These are phyloP conservation scores for Amauroascus verrucosus DNA, from an alignment of 2,329 filamentous ascomycete genomes.

Conservation along the genomic window DNA sequence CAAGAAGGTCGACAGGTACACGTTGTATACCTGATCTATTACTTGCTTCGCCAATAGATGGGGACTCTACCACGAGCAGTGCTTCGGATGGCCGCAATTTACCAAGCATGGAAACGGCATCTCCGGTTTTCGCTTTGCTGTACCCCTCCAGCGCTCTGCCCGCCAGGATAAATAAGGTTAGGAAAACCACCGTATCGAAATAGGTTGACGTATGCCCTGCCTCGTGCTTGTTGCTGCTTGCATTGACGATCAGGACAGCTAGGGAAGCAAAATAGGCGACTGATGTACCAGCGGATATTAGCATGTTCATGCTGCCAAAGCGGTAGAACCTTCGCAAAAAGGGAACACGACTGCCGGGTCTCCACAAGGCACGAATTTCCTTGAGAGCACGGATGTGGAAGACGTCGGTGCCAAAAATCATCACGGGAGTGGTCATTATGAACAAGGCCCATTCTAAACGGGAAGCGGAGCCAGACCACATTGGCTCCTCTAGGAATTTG, in stretches of 20 bases:
- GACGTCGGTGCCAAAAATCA: constrained; percentile 74
- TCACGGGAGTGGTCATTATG: constrained; percentile 72
- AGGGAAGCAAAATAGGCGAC: constrained; percentile 81
- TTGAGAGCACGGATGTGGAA: constrained; percentile 73
- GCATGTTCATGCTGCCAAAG: constrained; percentile 95
- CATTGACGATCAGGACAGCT: constrained; percentile 59
- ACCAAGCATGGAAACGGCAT: constrained; percentile 69
- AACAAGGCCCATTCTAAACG: constrained; percentile 71
- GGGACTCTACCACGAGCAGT: constrained; percentile 45
- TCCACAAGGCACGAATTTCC: constrained; percentile 69
- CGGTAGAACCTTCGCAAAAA: constrained; percentile 68
- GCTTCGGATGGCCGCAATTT: constrained; percentile 70
- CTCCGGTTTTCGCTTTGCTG: constrained; percentile 81
- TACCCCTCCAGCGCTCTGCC: constrained; percentile 59
- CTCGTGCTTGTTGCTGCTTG: constrained; percentile 30
- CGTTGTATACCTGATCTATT: constrained; percentile 27
- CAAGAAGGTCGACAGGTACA: constrained; percentile 58
- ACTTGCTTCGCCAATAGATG: constrained; percentile 6
- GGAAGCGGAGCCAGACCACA: constrained; percentile 59
- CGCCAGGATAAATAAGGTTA: constrained; percentile 75
- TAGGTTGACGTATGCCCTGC: constrained; percentile 54
- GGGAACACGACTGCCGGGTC: constrained; percentile 60
- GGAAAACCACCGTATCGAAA: constrained; percentile 86
- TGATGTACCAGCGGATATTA: constrained; percentile 78
- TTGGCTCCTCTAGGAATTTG: constrained; percentile 58